These are phyloP conservation scores for Spatholobus suberectus DNA, from an alignment of 306 rosid genomes.

Conservation along the genomic window DNA sequence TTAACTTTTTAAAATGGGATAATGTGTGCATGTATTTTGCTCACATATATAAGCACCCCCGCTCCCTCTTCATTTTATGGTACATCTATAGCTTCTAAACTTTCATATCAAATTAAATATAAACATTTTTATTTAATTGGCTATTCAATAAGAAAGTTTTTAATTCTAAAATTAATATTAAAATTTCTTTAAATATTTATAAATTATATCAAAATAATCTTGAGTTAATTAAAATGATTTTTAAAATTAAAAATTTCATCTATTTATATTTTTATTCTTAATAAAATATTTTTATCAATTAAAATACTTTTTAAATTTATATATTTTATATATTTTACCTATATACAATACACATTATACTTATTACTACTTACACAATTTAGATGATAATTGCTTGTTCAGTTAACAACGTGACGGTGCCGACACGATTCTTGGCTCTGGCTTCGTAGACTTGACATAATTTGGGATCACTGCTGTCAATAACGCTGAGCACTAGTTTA, in stretches of 20 bases:
- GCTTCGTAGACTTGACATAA: not conserved
- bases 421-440: slow-evolving; percentile 19
- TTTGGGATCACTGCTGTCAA: slow-evolving; percentile 7
- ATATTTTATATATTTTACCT: not conserved
- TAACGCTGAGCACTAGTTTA: not conserved
- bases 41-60: not conserved
- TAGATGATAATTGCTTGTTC: not conserved
- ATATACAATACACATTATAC: not conserved
- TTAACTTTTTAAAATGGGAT: no score
- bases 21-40: no score
- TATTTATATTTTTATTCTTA: not conserved
- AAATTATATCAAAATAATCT: not conserved
- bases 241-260: not conserved
- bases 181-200: not conserved
- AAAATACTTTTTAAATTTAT: not conserved
- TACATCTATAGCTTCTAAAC: not conserved
- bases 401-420: slow-evolving; percentile 14
- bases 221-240: not conserved
- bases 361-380: not conserved
- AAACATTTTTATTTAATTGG: no score
- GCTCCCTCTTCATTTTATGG: not conserved
- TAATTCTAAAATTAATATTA: not conserved
- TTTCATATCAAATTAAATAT: not conserved
- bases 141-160: no score
- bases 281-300: not conserved